Conservation (phyloP, 306 rosid genomes). For the Dalbergia cultrata region DNA sequence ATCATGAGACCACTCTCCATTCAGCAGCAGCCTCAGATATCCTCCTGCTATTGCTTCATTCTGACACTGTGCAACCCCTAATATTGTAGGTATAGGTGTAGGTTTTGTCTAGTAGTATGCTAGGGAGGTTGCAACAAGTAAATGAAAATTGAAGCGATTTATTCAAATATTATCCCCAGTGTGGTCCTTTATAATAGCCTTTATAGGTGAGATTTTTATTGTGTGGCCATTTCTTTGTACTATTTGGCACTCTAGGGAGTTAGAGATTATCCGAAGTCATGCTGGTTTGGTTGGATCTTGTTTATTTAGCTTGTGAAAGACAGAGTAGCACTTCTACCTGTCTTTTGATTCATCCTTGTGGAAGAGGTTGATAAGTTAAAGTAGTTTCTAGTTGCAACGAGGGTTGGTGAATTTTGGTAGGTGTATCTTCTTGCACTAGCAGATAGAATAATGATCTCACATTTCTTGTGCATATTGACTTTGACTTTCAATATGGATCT, state of each 20-base stretch:
- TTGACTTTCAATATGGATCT: too few species aligned
- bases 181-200: slow-evolving; percentile 30
- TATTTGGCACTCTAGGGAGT: slow-evolving; percentile 38
- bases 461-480: not conserved
- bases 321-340: slow-evolving; percentile 12
- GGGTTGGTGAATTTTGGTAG: not conserved
- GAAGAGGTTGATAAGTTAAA: not conserved
- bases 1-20: slow-evolving; percentile 39
- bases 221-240: slow-evolving; percentile 46
- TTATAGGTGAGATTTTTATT: slow-evolving; percentile 44
- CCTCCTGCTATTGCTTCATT: slow-evolving; percentile 49
- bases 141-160: slow-evolving; percentile 51
- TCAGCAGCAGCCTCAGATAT: slow-evolving; percentile 48
- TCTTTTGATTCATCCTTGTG: slow-evolving; percentile 19
- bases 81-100: slow-evolving; percentile 65
- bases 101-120: slow-evolving; percentile 62
- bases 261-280: slow-evolving; percentile 27
- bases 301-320: slow-evolving; percentile 47
- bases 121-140: slow-evolving; percentile 66
- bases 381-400: not conserved
- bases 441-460: not conserved
- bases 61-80: slow-evolving; percentile 55
- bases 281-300: slow-evolving; percentile 44
- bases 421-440: not conserved
- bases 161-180: slow-evolving; percentile 31